Conservation (phyloP, 2,329 filamentous ascomycete species). For the Ophiobolus disseminans region DNA sequence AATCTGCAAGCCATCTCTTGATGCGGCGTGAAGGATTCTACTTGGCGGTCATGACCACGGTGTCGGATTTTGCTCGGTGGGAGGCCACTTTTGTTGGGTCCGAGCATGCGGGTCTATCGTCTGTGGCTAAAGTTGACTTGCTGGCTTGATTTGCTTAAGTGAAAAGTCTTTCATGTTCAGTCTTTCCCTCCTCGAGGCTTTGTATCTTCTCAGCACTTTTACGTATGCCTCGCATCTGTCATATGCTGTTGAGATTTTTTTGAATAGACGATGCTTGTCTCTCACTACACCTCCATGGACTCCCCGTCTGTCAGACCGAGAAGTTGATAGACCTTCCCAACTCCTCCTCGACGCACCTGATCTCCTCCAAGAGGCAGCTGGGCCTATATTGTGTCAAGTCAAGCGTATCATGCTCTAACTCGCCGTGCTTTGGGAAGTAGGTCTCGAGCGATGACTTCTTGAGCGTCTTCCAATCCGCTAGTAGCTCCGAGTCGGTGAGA, state of each 20-base stretch:
- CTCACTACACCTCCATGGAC: too few species aligned
- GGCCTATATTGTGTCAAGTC: background rate
- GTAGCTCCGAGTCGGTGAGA: background rate
- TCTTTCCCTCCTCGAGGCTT: too few species aligned
- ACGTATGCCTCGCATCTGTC: too few species aligned
- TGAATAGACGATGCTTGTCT: too few species aligned
- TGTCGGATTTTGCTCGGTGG: conserved; percentile 6
- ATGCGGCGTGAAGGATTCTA: conserved; percentile 12
- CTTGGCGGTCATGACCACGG: conserved; percentile 14
- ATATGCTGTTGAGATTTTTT: too few species aligned
- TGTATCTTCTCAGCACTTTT: too few species aligned
- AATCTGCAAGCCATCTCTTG: background rate
- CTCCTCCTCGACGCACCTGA: background rate
- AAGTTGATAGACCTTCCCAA: background rate
- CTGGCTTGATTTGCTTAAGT: too few species aligned
- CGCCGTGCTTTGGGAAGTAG: too few species aligned
- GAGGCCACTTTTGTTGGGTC: background rate
- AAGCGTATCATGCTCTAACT: background rate
- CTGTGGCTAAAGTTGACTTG: background rate
- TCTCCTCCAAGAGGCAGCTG: background rate
- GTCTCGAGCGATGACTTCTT: background rate
- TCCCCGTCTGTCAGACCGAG: background rate
- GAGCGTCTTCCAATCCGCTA: too few species aligned
- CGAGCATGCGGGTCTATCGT: background rate
- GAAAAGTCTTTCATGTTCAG: too few species aligned